A percentile compares a stretch with the other conserved stretches of the same genome.
phyloP scores from a whole-genome alignment of 148 eudicot genomes.

The Silene conica region DNA sequence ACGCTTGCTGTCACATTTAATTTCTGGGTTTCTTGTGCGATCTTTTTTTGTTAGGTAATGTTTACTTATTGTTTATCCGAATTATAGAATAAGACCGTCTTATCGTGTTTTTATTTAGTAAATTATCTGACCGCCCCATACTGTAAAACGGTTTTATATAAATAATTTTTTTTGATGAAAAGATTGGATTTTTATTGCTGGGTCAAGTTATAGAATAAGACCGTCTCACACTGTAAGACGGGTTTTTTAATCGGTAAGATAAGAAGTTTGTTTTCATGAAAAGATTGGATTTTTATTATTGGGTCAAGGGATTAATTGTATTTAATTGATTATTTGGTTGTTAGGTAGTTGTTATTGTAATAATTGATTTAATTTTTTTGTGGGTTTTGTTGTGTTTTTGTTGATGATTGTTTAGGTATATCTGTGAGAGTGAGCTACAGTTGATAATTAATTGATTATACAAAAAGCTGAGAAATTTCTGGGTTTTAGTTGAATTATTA shows the following conservation, averaged over 20 bases:
- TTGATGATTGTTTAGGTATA: constrained; percentile 16
- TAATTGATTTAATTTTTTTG: constrained; percentile 2
- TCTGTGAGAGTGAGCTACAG: constrained; percentile 24
- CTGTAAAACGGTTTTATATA: too few species aligned
- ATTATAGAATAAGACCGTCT: too few species aligned
- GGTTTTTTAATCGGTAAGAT: too few species aligned
- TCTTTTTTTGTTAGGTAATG: constrained; percentile 24
- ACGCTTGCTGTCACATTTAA: too few species aligned
- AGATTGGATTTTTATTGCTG: constrained; percentile 21
- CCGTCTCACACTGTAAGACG: too few species aligned
- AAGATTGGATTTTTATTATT: not conserved
- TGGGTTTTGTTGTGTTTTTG: not conserved
- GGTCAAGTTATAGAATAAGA: not conserved
- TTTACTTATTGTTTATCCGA: too few species aligned
- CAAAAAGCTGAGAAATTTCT: not conserved
- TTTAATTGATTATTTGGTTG: not conserved
- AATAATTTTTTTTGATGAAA: not conserved
- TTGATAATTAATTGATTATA: constrained; percentile 10
- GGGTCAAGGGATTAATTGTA: too few species aligned
- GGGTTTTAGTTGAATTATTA: not conserved
- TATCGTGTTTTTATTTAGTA: too few species aligned
- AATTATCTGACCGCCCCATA: too few species aligned
- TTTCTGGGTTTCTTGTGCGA: constrained; percentile 16
- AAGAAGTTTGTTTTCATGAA: too few species aligned
- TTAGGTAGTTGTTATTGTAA: not conserved